A percentile compares a stretch with the other conserved stretches of the same genome.
These are phyloP conservation scores for Sarocladium oryzae DNA, from an alignment of 2,329 filamentous ascomycete genomes.

Conservation along the genomic window DNA sequence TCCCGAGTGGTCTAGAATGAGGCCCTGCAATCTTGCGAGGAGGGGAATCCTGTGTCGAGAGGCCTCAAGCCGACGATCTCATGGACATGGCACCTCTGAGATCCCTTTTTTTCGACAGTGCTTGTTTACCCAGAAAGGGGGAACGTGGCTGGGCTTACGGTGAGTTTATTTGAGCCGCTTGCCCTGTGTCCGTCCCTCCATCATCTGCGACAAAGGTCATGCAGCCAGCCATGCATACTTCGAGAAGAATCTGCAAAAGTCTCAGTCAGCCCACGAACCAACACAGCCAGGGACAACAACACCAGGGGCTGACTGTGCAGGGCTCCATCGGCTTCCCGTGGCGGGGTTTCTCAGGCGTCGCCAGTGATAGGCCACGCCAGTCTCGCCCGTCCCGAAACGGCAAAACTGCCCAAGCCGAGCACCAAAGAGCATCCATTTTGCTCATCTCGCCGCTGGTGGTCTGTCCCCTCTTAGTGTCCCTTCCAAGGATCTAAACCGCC, in stretches of 20 bases:
- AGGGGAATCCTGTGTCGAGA: background rate
- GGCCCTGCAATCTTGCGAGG: slow-evolving; percentile 2
- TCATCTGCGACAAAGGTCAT: background rate
- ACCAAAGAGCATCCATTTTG: background rate
- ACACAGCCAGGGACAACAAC: too few species aligned
- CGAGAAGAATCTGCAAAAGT: slow-evolving; percentile 9
- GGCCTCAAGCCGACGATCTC: too few species aligned
- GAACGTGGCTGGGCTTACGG: background rate
- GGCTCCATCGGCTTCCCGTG: background rate
- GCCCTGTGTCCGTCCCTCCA: background rate
- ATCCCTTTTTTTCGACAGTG: background rate
- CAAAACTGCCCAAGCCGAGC: background rate
- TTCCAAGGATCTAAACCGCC: background rate
- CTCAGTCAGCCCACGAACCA: too few species aligned
- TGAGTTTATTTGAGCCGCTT: background rate
- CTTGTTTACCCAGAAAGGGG: background rate
- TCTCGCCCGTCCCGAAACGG: slow-evolving; percentile 5
- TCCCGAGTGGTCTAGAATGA: slow-evolving; percentile 8
- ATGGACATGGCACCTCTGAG: too few species aligned
- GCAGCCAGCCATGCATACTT: background rate
- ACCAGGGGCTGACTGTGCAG: background rate
- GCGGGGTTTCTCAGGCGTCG: slow-evolving; percentile 2
- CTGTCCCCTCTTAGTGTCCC: background rate
- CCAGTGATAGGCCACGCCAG: background rate
- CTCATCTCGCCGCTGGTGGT: background rate